phyloP scores from a whole-genome alignment of 768 basidiomycete genomes.

The Lactifluus subvellereus region DNA sequence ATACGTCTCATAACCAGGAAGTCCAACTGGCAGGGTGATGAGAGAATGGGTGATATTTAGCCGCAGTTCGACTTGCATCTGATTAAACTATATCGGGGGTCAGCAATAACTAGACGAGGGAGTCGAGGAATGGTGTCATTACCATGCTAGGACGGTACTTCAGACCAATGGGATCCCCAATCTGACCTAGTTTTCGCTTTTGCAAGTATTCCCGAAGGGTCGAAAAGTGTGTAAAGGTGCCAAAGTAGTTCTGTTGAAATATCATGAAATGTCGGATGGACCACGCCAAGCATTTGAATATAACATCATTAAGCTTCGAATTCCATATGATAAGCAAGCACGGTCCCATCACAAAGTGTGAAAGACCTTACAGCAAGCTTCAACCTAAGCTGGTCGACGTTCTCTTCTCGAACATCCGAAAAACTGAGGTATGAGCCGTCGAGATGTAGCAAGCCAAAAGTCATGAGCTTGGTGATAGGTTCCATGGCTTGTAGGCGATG shows the following conservation, averaged over 20 bases:
- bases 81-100: conserved; percentile 55
- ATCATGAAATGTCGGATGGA: conserved; percentile 83
- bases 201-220: conserved; percentile 82
- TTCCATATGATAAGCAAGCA: not conserved
- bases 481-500: conserved; percentile 61
- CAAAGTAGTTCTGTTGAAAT: conserved; percentile 90
- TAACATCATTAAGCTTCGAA: conserved; percentile 44
- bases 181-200: conserved; percentile 51
- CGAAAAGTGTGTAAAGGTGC: conserved; percentile 87
- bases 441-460: conserved; percentile 48
- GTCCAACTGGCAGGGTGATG: conserved; percentile 59
- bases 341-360: not conserved
- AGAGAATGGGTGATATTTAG: conserved; percentile 47
- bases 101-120: not conserved
- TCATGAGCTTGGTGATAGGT: conserved; percentile 57
- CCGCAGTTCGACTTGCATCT: conserved; percentile 67
- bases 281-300: conserved; percentile 80
- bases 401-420: conserved; percentile 55
- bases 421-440: conserved; percentile 73
- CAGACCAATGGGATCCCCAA: conserved; percentile 75
- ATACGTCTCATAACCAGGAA: conserved; percentile 53
- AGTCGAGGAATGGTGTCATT: conserved; percentile 21
- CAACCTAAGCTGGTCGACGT: conserved; percentile 74
- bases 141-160: conserved; percentile 82
- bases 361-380: conserved; percentile 49